Conservation (phyloP, 1,139 yeast species). For the Tardiomyces blankii region DNA sequence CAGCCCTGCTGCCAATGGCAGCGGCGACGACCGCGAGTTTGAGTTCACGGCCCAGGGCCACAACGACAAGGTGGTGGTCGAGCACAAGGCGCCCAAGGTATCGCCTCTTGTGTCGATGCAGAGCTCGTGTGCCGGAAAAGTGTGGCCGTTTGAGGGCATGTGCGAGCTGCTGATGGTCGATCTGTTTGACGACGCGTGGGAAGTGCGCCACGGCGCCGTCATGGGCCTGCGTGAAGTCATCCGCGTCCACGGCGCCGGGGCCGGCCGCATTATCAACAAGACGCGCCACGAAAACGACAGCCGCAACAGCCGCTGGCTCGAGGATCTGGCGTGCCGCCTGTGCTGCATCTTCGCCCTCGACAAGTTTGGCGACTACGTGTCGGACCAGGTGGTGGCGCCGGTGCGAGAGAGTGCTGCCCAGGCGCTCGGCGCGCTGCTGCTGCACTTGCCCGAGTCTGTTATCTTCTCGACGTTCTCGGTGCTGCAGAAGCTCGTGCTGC, state of each 20-base stretch:
- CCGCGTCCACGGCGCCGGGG: slow-evolving; percentile 75
- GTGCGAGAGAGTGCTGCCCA: slow-evolving; percentile 97
- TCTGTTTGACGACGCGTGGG: slow-evolving; percentile 84
- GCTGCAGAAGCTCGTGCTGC: slow-evolving; percentile 60
- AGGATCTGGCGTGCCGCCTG: slow-evolving; percentile 79
- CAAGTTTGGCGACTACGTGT: slow-evolving; percentile 93
- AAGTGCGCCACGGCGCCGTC: slow-evolving; percentile 91
- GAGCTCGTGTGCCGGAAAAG: slow-evolving; percentile 37
- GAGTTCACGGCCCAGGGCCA: slow-evolving; percentile 55
- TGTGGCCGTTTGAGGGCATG: slow-evolving; percentile 98
- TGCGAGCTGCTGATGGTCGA: slow-evolving; percentile 74
- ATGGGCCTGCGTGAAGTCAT: slow-evolving; percentile 83
- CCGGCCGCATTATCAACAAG: slow-evolving; percentile 69
- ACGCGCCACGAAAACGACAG: slow-evolving; percentile 48
- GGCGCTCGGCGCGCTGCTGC: slow-evolving; percentile 75
- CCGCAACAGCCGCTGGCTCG: slow-evolving; percentile 61
- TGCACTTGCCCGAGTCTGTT: slow-evolving; percentile 51
- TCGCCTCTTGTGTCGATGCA: slow-evolving; percentile 68
- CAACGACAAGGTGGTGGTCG: slow-evolving; percentile 74
- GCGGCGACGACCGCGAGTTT: slow-evolving; percentile 7
- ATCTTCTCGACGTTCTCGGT: slow-evolving; percentile 53
- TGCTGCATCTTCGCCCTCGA: slow-evolving; percentile 86
- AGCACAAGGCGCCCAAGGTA: slow-evolving; percentile 57
- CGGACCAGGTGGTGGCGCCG: slow-evolving; percentile 97
- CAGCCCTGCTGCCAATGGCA: background rate